These are phyloP conservation scores for Avicennia marina DNA, from an alignment of 257 asterid species.

Conservation along the genomic window DNA sequence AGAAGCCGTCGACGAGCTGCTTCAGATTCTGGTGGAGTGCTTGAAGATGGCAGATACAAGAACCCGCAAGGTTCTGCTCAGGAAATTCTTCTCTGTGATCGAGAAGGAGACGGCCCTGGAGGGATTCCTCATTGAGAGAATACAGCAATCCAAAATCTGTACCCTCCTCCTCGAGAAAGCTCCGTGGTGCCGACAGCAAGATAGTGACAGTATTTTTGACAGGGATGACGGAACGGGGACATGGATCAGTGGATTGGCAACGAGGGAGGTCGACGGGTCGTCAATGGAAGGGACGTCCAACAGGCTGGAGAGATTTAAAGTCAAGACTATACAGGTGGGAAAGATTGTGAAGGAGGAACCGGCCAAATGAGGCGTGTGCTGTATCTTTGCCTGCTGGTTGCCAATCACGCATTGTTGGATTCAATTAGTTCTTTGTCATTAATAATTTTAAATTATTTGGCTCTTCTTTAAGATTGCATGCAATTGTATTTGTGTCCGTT, in stretches of 20 bases:
- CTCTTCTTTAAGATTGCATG: no score
- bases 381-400: no score
- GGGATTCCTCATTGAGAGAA: conserved; percentile 15
- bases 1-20: conserved; percentile 20
- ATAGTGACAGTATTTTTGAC: not conserved
- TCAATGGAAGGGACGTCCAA: not conserved
- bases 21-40: conserved; percentile 24
- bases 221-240: not conserved
- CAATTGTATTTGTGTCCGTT: no score
- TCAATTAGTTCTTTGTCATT: not conserved
- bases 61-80: conserved; percentile 14
- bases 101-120: conserved; percentile 20
- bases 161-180: no score
- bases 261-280: not conserved
- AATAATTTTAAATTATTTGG: no score
- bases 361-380: not conserved
- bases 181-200: not conserved
- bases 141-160: conserved; percentile 12
- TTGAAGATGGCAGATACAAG: conserved; percentile 9
- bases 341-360: conserved; percentile 23
- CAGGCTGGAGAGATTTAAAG: conserved; percentile 24
- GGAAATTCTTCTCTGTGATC: conserved; percentile 23
- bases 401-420: not conserved
- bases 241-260: not conserved
- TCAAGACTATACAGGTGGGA: conserved; percentile 23